Base-by-base conservation (phyloP, 371 early-diverging fungal genomes). In the Synchytrium microbalum region DNA sequence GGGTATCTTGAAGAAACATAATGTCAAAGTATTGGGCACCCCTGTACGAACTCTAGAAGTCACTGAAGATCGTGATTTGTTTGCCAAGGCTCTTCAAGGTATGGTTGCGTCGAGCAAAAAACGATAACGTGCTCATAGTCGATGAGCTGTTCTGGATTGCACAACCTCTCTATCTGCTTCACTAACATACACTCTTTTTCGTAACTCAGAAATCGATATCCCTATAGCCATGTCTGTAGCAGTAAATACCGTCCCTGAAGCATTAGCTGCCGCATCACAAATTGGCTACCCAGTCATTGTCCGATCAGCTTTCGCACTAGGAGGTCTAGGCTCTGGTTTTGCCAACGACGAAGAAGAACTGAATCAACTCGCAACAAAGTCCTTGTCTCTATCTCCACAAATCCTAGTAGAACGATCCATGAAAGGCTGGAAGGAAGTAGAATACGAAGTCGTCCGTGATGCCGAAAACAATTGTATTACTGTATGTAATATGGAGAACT, bases 401-500 rank as follows among this genome's bases (percentile, higher is more conserved):
- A 82, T 96, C 32, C 81, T 96, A 61, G 88, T 96, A 52, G 95
- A 96, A 68, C 77, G 84, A 66, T 88, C 88, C n/a, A 93, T 96
- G 93, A 92, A 91, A 76, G 96, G 96, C 23, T 96, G 96, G 95
- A 94, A 96, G 76, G 96, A 95, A 75, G 84, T 96, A 62, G 96
- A 96, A 75, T 96, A 96, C 72, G 96, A 96, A 76, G 95, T 96
- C n/a, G 93, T 96, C 46, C 89, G 96, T 71, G 96, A 96, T 77
- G 83, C 88, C 60, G 82, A 84, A 58, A 85, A 96, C 79, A 96
- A 96, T 82, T 96, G 96, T 77, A 91, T 96, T 66, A 93, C 96
- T 28, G 92, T 96, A 58, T 96, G 96, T 79, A 96, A 96, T 84
- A 96, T 94, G 95, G 95, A 96, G 75, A 96, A 96, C 88, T 94